Percentiles rank a stretch among this genome's conserved stretches.
Evolutionary conservation across 371 early-diverging fungal species (phyloP).

Genomic region (Mycotypha africana): DNA sequence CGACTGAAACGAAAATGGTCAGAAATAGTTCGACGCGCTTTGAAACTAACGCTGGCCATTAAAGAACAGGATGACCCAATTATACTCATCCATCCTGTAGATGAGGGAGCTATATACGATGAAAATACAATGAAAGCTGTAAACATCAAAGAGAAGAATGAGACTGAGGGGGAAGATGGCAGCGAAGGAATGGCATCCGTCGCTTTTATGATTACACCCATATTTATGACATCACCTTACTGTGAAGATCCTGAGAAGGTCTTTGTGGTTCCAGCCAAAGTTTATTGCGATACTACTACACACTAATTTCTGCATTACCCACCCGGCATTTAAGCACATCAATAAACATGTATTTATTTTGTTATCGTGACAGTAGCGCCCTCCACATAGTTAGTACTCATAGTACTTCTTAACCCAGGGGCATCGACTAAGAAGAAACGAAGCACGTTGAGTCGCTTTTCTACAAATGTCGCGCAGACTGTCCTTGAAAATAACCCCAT

Average conservation of each 20-base stretch:
- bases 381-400: too few species aligned
- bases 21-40: constrained; percentile 14
- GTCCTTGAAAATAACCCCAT: too few species aligned
- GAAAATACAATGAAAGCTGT: constrained; percentile 14
- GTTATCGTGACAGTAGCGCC: too few species aligned
- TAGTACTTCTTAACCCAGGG: too few species aligned
- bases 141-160: not conserved
- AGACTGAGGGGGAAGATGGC: too few species aligned
- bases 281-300: too few species aligned
- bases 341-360: too few species aligned
- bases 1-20: not conserved
- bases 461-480: too few species aligned
- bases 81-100: constrained; percentile 16
- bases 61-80: constrained; percentile 22
- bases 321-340: too few species aligned
- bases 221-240: constrained; percentile 20
- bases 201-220: constrained; percentile 20
- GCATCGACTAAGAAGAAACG: too few species aligned
- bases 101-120: constrained; percentile 17
- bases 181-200: not conserved
- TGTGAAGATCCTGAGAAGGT: constrained; percentile 17
- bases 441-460: too few species aligned
- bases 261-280: constrained; percentile 30
- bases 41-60: constrained; percentile 19
- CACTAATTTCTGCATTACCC: too few species aligned